A percentile compares a stretch with the other conserved stretches of the same genome.
Conservation (phyloP, 495 filamentous ascomycete species). For the Pyronema domesticum region DNA sequence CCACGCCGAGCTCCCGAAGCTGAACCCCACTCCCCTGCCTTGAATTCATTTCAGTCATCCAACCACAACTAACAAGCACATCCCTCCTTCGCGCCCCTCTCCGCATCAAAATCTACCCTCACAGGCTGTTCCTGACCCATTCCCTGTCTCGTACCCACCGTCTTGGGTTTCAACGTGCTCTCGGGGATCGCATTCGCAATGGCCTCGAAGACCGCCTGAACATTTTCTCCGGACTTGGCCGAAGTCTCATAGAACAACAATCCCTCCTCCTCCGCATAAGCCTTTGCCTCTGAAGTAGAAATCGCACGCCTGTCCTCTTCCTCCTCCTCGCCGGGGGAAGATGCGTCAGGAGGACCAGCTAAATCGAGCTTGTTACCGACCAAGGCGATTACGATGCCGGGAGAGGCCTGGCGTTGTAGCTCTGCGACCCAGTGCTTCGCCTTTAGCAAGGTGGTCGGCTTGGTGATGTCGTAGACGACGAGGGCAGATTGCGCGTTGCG, state of each 20-base stretch:
- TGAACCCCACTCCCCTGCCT: not conserved
- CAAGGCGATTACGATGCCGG: slow-evolving; percentile 91
- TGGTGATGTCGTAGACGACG: slow-evolving; percentile 96
- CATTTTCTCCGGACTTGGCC: slow-evolving; percentile 86
- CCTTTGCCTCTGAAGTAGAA: slow-evolving; percentile 67
- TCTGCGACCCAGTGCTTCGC: slow-evolving; percentile 98
- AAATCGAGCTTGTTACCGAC: slow-evolving; percentile 97
- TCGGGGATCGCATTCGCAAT: slow-evolving; percentile 96
- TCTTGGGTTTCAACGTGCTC: slow-evolving; percentile 76
- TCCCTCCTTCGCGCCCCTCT: slow-evolving; percentile 60
- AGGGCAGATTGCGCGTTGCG: slow-evolving; percentile 97
- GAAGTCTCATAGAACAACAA: slow-evolving; percentile 95
- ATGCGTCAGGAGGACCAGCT: slow-evolving; percentile 28
- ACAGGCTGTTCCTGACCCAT: slow-evolving; percentile 38
- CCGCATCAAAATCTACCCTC: slow-evolving; percentile 48
- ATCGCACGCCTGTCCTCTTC: slow-evolving; percentile 29
- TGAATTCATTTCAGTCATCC: not conserved
- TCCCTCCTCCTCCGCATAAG: slow-evolving; percentile 86
- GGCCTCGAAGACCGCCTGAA: slow-evolving; percentile 91
- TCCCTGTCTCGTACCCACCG: slow-evolving; percentile 33
- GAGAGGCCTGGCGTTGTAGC: slow-evolving; percentile 89
- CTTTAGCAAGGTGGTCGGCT: slow-evolving; percentile 85
- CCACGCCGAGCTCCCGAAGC: not conserved
- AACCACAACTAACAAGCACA: slow-evolving; percentile 55
- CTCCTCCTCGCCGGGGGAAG: slow-evolving; percentile 48